Conservation (phyloP, 2,329 filamentous ascomycete genomes). For the Coniella lustricola region DNA sequence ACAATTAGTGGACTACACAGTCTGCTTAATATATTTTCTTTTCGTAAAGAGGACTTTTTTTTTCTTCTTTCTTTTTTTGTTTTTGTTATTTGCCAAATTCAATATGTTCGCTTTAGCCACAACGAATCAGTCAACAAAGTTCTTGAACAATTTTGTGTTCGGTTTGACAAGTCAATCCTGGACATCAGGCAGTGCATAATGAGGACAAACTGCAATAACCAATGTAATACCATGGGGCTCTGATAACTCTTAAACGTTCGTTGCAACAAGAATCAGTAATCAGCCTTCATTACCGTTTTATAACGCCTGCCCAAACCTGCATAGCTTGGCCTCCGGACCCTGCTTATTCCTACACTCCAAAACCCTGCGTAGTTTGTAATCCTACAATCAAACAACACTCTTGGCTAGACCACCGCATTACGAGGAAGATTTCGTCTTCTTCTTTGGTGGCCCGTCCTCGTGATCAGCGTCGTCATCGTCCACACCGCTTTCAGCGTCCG, state of each 20-base stretch:
- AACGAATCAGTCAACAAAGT: too few species aligned
- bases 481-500: slow-evolving; percentile 57
- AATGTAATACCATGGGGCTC: too few species aligned
- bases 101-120: too few species aligned
- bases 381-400: neutral
- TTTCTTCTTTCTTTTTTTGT: neutral
- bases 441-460: slow-evolving; percentile 31
- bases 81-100: neutral
- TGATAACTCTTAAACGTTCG: neutral
- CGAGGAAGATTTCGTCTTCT: slow-evolving; percentile 35
- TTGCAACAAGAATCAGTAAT: too few species aligned
- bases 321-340: neutral
- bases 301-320: slow-evolving; percentile 10
- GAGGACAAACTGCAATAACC: too few species aligned
- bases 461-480: slow-evolving; percentile 33
- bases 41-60: too few species aligned
- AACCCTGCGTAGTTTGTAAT: neutral
- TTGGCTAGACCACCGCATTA: neutral
- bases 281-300: slow-evolving; percentile 3
- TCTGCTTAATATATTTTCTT: too few species aligned
- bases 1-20: too few species aligned
- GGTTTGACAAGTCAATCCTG: too few species aligned
- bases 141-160: too few species aligned
- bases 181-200: too few species aligned
- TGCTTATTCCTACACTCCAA: neutral